A percentile compares a stretch with the other conserved stretches of the same genome.
Conservation (phyloP, 805 yeast genomes). For the Suhomyces sp. region DNA sequence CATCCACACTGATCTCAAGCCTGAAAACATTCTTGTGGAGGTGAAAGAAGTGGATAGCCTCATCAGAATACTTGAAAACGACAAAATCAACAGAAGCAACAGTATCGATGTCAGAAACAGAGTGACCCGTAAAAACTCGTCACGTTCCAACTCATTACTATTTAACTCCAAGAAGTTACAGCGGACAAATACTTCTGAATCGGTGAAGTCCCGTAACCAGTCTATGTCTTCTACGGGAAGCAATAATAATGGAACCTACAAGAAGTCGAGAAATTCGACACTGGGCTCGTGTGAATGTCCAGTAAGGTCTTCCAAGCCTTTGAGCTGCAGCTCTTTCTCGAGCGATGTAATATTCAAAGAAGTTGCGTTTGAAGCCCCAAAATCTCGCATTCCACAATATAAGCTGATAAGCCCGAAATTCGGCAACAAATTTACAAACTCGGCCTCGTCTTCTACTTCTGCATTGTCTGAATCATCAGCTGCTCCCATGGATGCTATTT, state of each 20-base stretch:
- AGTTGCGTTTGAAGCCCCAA: conserved; percentile 1
- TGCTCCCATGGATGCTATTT: conserved; percentile 1
- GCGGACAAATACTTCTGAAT: background rate
- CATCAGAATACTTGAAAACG: conserved; percentile 40
- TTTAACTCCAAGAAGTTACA: background rate
- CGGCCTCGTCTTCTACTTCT: background rate
- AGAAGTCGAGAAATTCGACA: conserved; percentile 10
- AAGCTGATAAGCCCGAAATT: background rate
- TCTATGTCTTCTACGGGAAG: conserved; percentile 9
- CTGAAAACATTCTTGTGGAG: conserved; percentile 45
- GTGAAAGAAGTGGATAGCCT: conserved; percentile 53
- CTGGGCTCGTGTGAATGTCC: conserved; percentile 21
- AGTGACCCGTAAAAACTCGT: conserved; percentile 4
- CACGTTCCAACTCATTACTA: background rate
- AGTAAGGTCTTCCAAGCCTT: conserved; percentile 46
- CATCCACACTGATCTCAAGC: conserved; percentile 48
- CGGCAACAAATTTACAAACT: background rate
- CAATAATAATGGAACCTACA: conserved; percentile 7
- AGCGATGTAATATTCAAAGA: conserved; percentile 10
- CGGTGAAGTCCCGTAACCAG: conserved; percentile 7
- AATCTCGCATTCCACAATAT: background rate
- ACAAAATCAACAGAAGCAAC: conserved; percentile 7
- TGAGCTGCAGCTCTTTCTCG: conserved; percentile 18
- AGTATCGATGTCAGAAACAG: conserved; percentile 5
- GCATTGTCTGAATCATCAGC: background rate